Percentiles rank a stretch among this genome's conserved stretches.
Evolutionary conservation across 768 basidiomycete genomes (phyloP).

Genomic region (Lactarius pseudohatsudake): DNA sequence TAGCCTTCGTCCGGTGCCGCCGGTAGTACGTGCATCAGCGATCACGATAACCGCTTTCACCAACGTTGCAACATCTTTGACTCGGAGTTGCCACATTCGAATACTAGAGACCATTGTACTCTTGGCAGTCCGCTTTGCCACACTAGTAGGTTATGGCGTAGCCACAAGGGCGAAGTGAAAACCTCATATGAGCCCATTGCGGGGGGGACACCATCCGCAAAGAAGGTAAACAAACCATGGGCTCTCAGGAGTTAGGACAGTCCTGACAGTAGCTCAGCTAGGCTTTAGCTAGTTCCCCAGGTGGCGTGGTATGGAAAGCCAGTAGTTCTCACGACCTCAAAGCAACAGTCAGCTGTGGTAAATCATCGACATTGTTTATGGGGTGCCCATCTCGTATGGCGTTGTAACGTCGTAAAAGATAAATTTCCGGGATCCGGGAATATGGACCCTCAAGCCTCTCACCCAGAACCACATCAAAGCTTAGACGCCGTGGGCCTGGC

Average conservation of each 20-base stretch:
- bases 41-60: neutral
- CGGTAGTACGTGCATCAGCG: neutral
- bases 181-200: neutral
- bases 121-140: neutral
- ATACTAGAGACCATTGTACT: neutral
- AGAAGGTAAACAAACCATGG: no score
- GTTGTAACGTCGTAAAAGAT: neutral
- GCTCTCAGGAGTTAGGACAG: neutral
- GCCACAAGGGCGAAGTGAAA: neutral
- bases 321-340: neutral
- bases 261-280: neutral
- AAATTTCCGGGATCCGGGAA: neutral
- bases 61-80: neutral
- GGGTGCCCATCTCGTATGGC: neutral
- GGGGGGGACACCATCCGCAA: neutral
- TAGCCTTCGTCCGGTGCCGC: neutral
- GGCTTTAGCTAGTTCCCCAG: neutral
- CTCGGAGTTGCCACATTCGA: neutral
- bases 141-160: neutral
- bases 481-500: slow-evolving; percentile 4
- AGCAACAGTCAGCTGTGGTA: neutral
- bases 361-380: neutral
- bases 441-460: neutral
- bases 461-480: neutral
- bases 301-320: neutral